phyloP scores from a whole-genome alignment of 139 green algal species.

The Tetraselmis striata region DNA sequence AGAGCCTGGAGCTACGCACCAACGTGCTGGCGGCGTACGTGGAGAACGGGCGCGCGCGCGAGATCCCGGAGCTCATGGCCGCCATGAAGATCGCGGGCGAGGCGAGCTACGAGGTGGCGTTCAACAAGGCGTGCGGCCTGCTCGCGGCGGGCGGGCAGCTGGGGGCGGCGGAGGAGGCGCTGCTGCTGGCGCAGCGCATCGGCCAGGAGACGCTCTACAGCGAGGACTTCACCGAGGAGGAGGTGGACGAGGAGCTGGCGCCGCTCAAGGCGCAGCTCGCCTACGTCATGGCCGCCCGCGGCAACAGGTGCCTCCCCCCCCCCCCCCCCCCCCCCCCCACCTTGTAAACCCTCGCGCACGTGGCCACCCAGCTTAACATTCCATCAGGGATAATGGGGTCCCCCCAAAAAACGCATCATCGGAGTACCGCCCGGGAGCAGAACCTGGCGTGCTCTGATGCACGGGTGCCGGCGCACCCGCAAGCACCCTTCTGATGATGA shows the following conservation, averaged over 20 bases:
- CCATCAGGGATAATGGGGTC: too few relatives aligned
- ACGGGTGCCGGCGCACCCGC: too few relatives aligned
- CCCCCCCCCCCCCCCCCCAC: too few relatives aligned
- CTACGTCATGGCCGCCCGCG: constrained; percentile 56
- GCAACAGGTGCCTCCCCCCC: too few relatives aligned
- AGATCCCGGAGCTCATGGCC: constrained; percentile 63
- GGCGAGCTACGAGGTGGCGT: constrained; percentile 75
- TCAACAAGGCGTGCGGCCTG: constrained; percentile 72
- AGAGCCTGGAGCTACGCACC: constrained; percentile 60
- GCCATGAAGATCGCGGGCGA: constrained; percentile 47
- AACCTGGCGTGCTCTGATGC: too few relatives aligned
- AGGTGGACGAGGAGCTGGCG: constrained; percentile 79
- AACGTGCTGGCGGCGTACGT: constrained; percentile 83
- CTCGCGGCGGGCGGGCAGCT: constrained; percentile 41
- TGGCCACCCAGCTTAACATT: too few relatives aligned
- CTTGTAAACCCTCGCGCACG: too few relatives aligned
- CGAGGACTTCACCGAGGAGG: constrained; percentile 75
- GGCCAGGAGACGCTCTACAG: constrained; percentile 77
- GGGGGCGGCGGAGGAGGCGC: constrained; percentile 65
- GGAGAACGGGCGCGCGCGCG: constrained; percentile 37
- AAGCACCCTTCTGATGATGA: too few relatives aligned
- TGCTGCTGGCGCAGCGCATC: constrained; percentile 60
- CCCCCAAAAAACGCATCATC: too few relatives aligned
- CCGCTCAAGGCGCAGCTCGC: constrained; percentile 74
- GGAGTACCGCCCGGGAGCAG: too few relatives aligned